Evolutionary conservation across 208 protist species (phyloP), one percentile per base, ranked within the genome.

Genomic region (Trypanosoma boissoni): DNA sequence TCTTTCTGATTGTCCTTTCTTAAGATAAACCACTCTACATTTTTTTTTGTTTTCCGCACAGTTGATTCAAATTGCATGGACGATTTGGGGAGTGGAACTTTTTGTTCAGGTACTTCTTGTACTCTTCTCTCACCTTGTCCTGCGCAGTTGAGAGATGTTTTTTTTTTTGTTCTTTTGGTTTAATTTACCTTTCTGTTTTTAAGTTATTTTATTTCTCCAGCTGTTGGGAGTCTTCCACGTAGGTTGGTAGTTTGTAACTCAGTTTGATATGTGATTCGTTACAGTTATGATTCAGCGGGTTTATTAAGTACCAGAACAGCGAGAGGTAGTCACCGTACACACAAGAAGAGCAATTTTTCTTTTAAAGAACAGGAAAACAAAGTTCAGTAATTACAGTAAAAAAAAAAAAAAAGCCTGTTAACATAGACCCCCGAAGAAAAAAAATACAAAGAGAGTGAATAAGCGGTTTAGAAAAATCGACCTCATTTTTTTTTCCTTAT

Each of bases 381-480:
- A 57, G 51, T 57, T 44, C 43, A 57, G 34, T 57, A 31, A 32
- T 48, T 36, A 14, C 4, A 29, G 48, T 9, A 46, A 49, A 46
- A 4, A 32, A 31, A 62, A 62, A 52, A 27, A 12, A 24, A 23
- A 36, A 52, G 43, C 0, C 24, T 18, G 43, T 28, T 37, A 27
- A 26, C 8, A 41, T 16, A 16, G n/a, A 44, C 23, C 28, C 42
- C 7, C 12, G 34, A 21, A 58, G 1, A n/a, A 20, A 27, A 58
- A 58, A 3, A 56, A 54, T 56, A 53, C 44, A 56, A 49, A 32
- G 46, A 55, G 54, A 23, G n/a, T n/a, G n/a, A n/a, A n/a, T n/a
- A n/a, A n/a, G n/a, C n/a, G n/a, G n/a, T n/a, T n/a, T n/a, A n/a
- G 42, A 53, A 32, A 1, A n/a, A 26, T 52, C 8, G 34, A 39